Conservation (phyloP, 129 eudicot species). For the Lactuca sativa region DNA sequence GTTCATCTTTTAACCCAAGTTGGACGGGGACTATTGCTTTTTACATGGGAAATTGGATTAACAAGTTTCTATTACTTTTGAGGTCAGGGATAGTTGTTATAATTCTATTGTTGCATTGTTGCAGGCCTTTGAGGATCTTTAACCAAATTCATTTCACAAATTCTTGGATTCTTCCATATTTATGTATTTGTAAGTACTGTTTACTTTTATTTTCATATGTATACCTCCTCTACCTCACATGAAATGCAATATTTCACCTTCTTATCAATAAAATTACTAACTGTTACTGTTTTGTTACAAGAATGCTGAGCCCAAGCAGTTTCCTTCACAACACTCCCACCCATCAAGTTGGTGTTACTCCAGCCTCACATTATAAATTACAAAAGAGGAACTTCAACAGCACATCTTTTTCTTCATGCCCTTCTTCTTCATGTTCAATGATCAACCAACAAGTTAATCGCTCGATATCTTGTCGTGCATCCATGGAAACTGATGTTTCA, state of each 20-base stretch:
- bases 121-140: slow-evolving; percentile 15
- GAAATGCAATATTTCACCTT: not conserved
- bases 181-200: slow-evolving; percentile 34
- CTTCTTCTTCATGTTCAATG: slow-evolving; percentile 20
- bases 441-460: slow-evolving; percentile 17
- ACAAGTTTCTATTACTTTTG: not conserved
- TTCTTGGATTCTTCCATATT: not conserved
- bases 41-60: not conserved
- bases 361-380: slow-evolving; percentile 14
- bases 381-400: not conserved
- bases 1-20: not conserved
- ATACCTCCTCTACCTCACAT: too few species aligned
- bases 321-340: slow-evolving; percentile 19
- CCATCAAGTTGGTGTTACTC: slow-evolving; percentile 24
- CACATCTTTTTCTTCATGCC: not conserved
- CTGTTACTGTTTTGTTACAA: slow-evolving; percentile 9
- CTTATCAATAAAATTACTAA: not conserved
- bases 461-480: slow-evolving; percentile 22
- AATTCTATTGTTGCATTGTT: slow-evolving; percentile 7
- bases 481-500: slow-evolving; percentile 22
- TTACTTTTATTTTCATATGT: not conserved
- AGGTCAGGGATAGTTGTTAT: not conserved
- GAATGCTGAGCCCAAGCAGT: slow-evolving; percentile 38
- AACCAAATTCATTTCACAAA: slow-evolving; percentile 7
- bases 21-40: not conserved